Evolutionary conservation across 2,329 filamentous ascomycete species (phyloP).

Genomic region (Sporothrix luriei): DNA sequence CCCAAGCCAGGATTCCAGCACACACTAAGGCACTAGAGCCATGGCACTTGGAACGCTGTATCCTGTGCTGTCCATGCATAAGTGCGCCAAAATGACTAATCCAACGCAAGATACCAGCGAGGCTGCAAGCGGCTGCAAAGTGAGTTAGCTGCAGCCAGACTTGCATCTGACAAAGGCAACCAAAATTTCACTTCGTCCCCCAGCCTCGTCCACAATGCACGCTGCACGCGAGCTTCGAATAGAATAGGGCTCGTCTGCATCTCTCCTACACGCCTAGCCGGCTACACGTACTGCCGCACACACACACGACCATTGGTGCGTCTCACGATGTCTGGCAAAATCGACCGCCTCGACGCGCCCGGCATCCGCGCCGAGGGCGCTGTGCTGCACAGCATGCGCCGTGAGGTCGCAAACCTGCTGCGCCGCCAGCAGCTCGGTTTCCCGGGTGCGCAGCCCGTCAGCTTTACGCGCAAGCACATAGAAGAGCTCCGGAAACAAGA

Average conservation of each 20-base stretch:
- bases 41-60: conserved; percentile 11
- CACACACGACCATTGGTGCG: not conserved
- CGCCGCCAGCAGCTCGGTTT: conserved; percentile 69
- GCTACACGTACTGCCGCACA: not conserved
- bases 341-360: conserved; percentile 60
- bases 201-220: conserved; percentile 11
- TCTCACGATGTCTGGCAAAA: conserved; percentile 37
- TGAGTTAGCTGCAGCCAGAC: not conserved
- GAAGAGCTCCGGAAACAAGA: conserved; percentile 79
- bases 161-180: conserved; percentile 5
- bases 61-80: not conserved
- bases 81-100: conserved; percentile 15
- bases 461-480: conserved; percentile 80
- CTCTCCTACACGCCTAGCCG: not conserved
- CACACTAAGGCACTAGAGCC: not conserved
- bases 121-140: conserved; percentile 20
- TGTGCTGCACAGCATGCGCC: conserved; percentile 61
- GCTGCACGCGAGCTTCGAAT: not conserved
- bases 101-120: not conserved
- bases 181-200: conserved; percentile 9
- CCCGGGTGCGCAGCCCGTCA: conserved; percentile 91
- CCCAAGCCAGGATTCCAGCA: conserved; percentile 13
- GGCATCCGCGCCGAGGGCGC: conserved; percentile 67
- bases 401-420: conserved; percentile 76
- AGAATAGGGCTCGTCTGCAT: not conserved